These are phyloP conservation scores for Fraxinus greggii DNA, from an alignment of 305 asterid species.

Conservation along the genomic window DNA sequence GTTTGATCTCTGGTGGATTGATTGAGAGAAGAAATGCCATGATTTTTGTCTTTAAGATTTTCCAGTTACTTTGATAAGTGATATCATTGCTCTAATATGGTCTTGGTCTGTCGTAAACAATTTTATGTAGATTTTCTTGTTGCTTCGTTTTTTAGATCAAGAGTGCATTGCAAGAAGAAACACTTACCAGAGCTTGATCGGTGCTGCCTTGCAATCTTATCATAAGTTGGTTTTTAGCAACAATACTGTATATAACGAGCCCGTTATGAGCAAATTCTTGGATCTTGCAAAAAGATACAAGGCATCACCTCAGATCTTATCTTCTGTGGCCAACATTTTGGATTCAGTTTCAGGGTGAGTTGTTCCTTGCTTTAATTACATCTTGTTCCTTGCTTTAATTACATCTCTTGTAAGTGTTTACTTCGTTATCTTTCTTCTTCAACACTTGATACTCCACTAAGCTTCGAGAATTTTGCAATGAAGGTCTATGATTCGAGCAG, in stretches of 20 bases:
- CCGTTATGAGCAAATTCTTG: constrained; percentile 48
- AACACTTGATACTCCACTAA: constrained; percentile 14
- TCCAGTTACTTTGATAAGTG: constrained; percentile 10
- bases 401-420: constrained; percentile 18
- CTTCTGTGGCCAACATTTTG: constrained; percentile 77
- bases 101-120: background rate
- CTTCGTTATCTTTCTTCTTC: constrained; percentile 12
- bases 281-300: constrained; percentile 66
- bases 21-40: background rate
- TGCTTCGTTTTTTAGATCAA: constrained; percentile 18
- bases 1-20: constrained; percentile 2
- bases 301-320: constrained; percentile 68
- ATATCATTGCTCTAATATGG: constrained; percentile 9
- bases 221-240: constrained; percentile 42
- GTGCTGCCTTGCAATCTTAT: constrained; percentile 67
- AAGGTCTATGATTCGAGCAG: constrained; percentile 42
- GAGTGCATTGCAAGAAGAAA: constrained; percentile 34
- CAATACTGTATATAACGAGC: constrained; percentile 40
- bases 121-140: constrained; percentile 15
- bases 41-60: constrained; percentile 4
- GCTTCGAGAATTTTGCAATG: constrained; percentile 32
- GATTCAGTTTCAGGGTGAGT: constrained; percentile 66
- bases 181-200: constrained; percentile 70
- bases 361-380: background rate
- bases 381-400: background rate